phyloP scores from a whole-genome alignment of 2,329 filamentous ascomycete genomes.

The Lasiodiplodia hormozganensis region DNA sequence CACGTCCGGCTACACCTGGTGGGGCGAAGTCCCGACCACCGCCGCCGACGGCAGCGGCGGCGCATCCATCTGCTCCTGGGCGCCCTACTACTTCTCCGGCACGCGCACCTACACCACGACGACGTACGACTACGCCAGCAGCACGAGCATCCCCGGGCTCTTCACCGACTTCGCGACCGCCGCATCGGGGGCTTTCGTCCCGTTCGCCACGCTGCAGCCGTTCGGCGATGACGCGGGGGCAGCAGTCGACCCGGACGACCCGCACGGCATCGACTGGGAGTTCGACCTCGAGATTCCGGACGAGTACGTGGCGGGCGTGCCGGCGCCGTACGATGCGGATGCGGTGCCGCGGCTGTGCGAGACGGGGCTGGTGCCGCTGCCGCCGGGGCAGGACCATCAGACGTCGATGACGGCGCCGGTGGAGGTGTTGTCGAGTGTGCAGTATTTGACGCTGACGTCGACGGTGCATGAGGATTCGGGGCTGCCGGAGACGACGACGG shows the following conservation, averaged over 20 bases:
- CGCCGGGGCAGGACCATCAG: background rate
- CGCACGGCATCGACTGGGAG: background rate
- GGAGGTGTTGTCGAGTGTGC: background rate
- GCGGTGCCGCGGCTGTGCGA: background rate
- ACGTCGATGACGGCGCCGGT: background rate
- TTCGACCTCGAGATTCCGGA: background rate
- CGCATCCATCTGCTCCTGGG: background rate
- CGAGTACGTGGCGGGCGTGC: background rate
- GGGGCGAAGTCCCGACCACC: background rate
- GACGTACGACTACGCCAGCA: background rate
- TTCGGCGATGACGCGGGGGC: background rate
- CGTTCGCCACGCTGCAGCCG: background rate
- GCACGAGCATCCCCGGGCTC: background rate
- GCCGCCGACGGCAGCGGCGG: background rate
- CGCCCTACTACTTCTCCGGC: slow-evolving; percentile 1
- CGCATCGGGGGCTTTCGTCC: background rate
- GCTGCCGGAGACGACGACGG: too few species aligned
- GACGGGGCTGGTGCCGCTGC: background rate
- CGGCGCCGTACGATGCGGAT: background rate
- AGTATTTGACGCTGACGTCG: background rate
- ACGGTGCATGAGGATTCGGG: background rate
- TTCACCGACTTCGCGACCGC: background rate
- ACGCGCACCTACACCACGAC: background rate
- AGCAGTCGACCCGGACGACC: background rate
- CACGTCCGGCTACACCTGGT: slow-evolving; percentile 3